Conservation (phyloP, 2,329 filamentous ascomycete genomes). For the Arachnopeziza araneosa region DNA sequence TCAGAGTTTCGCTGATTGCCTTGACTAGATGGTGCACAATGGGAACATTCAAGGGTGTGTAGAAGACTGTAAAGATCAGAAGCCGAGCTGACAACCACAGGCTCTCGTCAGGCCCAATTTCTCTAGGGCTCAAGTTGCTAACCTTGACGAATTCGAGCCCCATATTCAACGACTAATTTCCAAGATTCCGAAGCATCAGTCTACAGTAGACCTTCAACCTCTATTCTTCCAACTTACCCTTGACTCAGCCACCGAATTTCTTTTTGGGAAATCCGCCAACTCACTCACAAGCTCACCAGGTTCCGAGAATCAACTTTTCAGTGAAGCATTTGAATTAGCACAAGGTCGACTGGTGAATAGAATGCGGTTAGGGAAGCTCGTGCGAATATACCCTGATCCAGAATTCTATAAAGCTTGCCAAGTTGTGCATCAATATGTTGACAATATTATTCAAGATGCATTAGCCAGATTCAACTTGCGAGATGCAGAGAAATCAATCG, state of each 20-base stretch:
- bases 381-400: slow-evolving; percentile 21
- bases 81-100: slow-evolving; percentile 20
- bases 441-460: slow-evolving; percentile 40
- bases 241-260: slow-evolving; percentile 39
- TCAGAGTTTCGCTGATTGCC: not conserved
- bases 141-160: slow-evolving; percentile 64
- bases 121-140: slow-evolving; percentile 50
- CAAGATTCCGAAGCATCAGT: slow-evolving; percentile 50
- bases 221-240: slow-evolving; percentile 55
- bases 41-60: slow-evolving; percentile 37
- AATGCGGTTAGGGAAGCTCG: slow-evolving; percentile 36
- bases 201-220: slow-evolving; percentile 54
- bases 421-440: slow-evolving; percentile 43
- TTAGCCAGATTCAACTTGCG: slow-evolving; percentile 19
- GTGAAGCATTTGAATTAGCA: slow-evolving; percentile 42
- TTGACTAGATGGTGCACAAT: slow-evolving; percentile 41
- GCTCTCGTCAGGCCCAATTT: slow-evolving; percentile 50
- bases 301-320: slow-evolving; percentile 36
- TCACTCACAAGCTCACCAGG: slow-evolving; percentile 21
- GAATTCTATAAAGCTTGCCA: slow-evolving; percentile 28
- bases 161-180: slow-evolving; percentile 59
- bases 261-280: slow-evolving; percentile 52
- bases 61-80: slow-evolving; percentile 16
- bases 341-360: slow-evolving; percentile 36
- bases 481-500: slow-evolving; percentile 34